Conservation (phyloP, 1,284 basidiomycete genomes). For the Malassezia furfur region DNA sequence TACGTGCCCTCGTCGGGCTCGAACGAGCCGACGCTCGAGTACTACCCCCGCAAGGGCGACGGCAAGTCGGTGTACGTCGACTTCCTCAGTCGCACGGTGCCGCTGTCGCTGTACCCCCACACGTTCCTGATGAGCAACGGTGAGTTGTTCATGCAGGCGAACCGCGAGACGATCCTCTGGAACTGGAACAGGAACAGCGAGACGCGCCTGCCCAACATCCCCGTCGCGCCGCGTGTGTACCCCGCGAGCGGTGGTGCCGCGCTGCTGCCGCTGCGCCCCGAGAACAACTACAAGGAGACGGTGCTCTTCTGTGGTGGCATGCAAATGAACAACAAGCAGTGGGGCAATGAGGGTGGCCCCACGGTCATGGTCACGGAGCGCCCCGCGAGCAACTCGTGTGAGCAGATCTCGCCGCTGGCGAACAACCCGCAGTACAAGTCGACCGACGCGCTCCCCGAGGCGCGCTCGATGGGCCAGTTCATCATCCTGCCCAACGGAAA, state of each 20-base stretch:
- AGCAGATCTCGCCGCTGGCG: slow-evolving; percentile 32
- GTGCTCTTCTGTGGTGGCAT: slow-evolving; percentile 41
- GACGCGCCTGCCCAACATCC: slow-evolving; percentile 25
- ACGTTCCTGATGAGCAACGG: slow-evolving; percentile 34
- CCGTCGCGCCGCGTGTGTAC: slow-evolving; percentile 28
- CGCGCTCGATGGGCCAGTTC: slow-evolving; percentile 39
- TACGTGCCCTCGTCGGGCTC: slow-evolving; percentile 27
- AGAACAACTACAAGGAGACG: slow-evolving; percentile 31
- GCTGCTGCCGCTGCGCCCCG: slow-evolving; percentile 31
- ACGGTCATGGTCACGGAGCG: slow-evolving; percentile 20
- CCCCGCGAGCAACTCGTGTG: slow-evolving; percentile 30
- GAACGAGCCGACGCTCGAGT: slow-evolving; percentile 39
- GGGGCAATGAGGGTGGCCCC: slow-evolving; percentile 38
- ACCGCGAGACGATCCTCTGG: slow-evolving; percentile 30
- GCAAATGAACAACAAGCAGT: slow-evolving; percentile 20
- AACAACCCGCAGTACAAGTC: slow-evolving; percentile 22
- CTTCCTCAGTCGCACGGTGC: slow-evolving; percentile 25
- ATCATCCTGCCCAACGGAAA: slow-evolving; percentile 36
- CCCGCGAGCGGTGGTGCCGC: slow-evolving; percentile 34
- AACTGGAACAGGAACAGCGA: slow-evolving; percentile 25
- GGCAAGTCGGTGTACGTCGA: slow-evolving; percentile 19
- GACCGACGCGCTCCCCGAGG: slow-evolving; percentile 25
- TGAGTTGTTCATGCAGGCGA: slow-evolving; percentile 33
- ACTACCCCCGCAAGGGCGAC: slow-evolving; percentile 29
- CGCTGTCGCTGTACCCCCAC: slow-evolving; percentile 36